phyloP scores from a whole-genome alignment of 83 land plant genomes.

The Larix sibirica region DNA sequence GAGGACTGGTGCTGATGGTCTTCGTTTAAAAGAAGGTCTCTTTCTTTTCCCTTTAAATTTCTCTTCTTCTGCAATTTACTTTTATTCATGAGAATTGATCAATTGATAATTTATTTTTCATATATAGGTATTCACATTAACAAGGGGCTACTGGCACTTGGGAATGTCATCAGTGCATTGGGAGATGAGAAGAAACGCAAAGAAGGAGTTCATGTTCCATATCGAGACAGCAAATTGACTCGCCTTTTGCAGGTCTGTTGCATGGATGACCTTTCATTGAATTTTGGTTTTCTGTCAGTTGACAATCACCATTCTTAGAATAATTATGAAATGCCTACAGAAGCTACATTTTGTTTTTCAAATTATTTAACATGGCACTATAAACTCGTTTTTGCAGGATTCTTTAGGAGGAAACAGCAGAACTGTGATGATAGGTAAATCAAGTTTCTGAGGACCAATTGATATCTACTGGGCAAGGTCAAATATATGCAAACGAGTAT shows the following conservation, averaged over 20 bases:
- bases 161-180: constrained; percentile 99
- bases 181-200: constrained; percentile 99
- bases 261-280: neutral
- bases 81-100: neutral
- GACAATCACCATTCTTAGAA: neutral
- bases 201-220: constrained; percentile 98
- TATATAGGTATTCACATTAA: constrained; percentile 95
- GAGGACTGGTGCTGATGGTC: constrained; percentile 98
- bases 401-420: constrained; percentile 99
- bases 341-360: neutral
- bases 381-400: constrained; percentile 64
- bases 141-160: constrained; percentile 97
- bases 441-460: neutral
- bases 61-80: neutral
- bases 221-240: constrained; percentile 98
- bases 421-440: constrained; percentile 97
- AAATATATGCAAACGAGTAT: neutral
- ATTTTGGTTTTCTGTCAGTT: constrained; percentile 2
- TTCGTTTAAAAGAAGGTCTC: constrained; percentile 98
- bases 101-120: neutral
- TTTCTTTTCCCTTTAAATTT: neutral
- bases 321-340: neutral
- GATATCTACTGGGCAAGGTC: neutral
- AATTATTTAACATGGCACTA: neutral
- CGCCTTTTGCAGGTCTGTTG: constrained; percentile 89